Conservation (phyloP, 805 yeast species). For the Clavispora carvajalis region DNA sequence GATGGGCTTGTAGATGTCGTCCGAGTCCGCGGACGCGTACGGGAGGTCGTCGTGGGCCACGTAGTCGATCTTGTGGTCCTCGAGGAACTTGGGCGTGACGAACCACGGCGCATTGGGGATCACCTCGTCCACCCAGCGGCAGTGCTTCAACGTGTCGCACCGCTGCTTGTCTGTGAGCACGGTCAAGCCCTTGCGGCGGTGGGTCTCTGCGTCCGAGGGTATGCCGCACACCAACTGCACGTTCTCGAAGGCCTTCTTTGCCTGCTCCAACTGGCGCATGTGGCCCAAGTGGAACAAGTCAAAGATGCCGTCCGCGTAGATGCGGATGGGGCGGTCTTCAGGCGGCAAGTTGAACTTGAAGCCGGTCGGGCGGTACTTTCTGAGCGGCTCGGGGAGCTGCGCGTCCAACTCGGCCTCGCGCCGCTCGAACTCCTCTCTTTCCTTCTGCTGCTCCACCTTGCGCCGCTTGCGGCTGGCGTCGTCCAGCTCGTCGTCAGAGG, state of each 20-base stretch:
- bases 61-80: conserved; percentile 79
- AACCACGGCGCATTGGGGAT: conserved; percentile 95
- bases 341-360: conserved; percentile 80
- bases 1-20: conserved; percentile 90
- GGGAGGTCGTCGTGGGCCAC: conserved; percentile 98
- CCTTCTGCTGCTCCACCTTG: conserved; percentile 19
- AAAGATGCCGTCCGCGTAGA: conserved; percentile 98
- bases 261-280: conserved; percentile 96
- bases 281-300: conserved; percentile 96
- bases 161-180: conserved; percentile 86
- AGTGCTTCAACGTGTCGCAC: conserved; percentile 85
- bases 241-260: conserved; percentile 84
- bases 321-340: conserved; percentile 74
- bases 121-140: conserved; percentile 98
- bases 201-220: conserved; percentile 87
- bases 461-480: conserved; percentile 13
- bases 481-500: conserved; percentile 6
- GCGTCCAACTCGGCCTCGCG: conserved; percentile 59
- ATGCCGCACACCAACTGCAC: conserved; percentile 85
- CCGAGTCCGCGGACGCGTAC: conserved; percentile 81
- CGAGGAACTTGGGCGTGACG: conserved; percentile 75
- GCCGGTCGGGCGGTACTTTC: conserved; percentile 78
- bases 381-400: conserved; percentile 59
- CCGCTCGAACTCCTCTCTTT: conserved; percentile 30
- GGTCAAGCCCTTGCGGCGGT: conserved; percentile 87